Evolutionary conservation across 1,284 basidiomycete species (phyloP), one percentile per base, ranked within the genome.

Genomic region (Ganoderma sinense): DNA sequence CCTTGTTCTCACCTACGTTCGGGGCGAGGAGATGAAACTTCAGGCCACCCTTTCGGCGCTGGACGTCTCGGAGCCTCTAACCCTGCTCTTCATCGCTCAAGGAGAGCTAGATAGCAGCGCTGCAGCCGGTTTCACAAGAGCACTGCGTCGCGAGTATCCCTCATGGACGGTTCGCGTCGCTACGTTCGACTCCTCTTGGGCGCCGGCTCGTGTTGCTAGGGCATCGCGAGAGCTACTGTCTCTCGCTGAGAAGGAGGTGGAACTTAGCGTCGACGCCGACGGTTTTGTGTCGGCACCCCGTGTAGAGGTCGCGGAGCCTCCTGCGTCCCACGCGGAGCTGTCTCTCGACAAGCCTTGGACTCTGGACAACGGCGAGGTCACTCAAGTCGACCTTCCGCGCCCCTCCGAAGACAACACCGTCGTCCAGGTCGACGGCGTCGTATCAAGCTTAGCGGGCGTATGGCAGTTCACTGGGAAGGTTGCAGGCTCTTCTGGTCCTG

Each of bases 1-100:
- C 26, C 33, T 64, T 2, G n/a, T 66, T 8, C 10, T 71, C 20
- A 20, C 29, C 18, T 72, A 72, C 40, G 39, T 64, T 2, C 59
- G 65, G 2, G 71, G 71, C 18, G 56, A 63, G 11, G 71, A 73
- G 69, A 66, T 68, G 61, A 40, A 68, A 18, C 58, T 73, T 2
- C 66, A 66, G 43, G n/a, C 40, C 10, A n/a, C 48, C 29, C 26
- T 73, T 20, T 31, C 63, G 8, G 7, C 16, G 6, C 55, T 45
- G 33, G 67, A 73, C 45, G 29, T 62, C 20, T 31, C 59, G 2
- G 18, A 36, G n/a, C 58, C 66, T 2, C 31, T 66, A 7, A 45
- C 62, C 1, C 7, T 73, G 1, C 56, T 64, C 51, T 62, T 73
- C 63, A 14, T 64, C 16, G 69, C 69, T 4, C 26, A 39, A 20